Conservation (phyloP, 2,329 filamentous ascomycete genomes). For the Eutypella sp. region DNA sequence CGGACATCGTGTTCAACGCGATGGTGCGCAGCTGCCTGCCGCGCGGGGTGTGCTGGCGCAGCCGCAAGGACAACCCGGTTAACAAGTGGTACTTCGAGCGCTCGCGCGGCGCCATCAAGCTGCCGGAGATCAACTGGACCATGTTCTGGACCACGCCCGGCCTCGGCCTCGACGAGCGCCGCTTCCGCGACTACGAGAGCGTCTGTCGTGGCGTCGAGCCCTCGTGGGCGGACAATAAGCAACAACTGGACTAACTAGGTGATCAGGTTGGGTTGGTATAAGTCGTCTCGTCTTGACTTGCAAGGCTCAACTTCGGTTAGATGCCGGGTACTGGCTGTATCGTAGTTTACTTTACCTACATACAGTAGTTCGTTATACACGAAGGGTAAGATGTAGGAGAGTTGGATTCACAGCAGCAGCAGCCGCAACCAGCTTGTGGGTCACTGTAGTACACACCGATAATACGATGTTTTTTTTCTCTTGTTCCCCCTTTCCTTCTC, state of each 20-base stretch:
- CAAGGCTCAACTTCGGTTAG: no score
- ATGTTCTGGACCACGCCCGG: conserved; percentile 95
- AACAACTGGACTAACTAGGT: conserved; percentile 47
- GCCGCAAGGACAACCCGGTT: conserved; percentile 84
- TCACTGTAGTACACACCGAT: no score
- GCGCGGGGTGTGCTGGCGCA: conserved; percentile 85
- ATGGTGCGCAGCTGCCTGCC: conserved; percentile 92
- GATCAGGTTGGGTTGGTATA: background rate
- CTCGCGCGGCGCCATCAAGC: conserved; percentile 74
- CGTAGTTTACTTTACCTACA: no score
- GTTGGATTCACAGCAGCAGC: no score
- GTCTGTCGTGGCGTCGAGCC: conserved; percentile 64
- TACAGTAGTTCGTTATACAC: no score
- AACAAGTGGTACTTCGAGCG: conserved; percentile 99
- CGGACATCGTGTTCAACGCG: conserved; percentile 92
- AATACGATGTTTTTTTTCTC: no score
- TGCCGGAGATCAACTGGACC: conserved; percentile 81
- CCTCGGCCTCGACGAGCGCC: conserved; percentile 50
- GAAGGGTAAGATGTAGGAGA: no score
- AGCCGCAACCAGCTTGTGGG: no score
- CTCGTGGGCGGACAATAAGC: conserved; percentile 58
- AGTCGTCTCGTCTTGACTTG: no score
- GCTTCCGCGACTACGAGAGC: conserved; percentile 64
- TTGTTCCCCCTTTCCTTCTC: no score
- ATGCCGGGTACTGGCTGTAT: no score